Conservation (phyloP, 73 alveolate genomes). For the Paramecium bursaria region DNA sequence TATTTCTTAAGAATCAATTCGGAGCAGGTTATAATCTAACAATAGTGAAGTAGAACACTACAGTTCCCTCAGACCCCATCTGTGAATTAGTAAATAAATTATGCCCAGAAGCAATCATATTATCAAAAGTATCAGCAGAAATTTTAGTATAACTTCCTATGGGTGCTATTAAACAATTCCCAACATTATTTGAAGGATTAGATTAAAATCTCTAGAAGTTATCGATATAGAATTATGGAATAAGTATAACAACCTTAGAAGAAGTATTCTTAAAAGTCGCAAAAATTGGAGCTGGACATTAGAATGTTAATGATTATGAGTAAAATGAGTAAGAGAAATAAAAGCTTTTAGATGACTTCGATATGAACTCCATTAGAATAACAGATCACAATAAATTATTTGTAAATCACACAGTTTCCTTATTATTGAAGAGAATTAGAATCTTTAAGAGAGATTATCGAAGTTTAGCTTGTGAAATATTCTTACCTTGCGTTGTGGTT, state of each 20-base stretch:
- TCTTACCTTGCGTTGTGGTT: constrained; percentile 86
- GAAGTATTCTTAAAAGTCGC: constrained; percentile 97
- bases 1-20: constrained; percentile 88
- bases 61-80: constrained; percentile 61
- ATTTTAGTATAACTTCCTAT: constrained; percentile 71
- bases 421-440: constrained; percentile 80
- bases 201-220: constrained; percentile 70
- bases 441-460: constrained; percentile 85
- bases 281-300: constrained; percentile 32
- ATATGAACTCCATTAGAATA: constrained; percentile 58
- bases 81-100: constrained; percentile 60
- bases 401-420: constrained; percentile 79
- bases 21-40: constrained; percentile 88
- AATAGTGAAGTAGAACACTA: constrained; percentile 65
- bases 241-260: constrained; percentile 96
- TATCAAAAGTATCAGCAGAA: constrained; percentile 80
- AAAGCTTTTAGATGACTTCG: constrained; percentile 56
- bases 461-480: constrained; percentile 86
- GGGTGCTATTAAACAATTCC: constrained; percentile 67
- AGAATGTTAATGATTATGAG: constrained; percentile 16
- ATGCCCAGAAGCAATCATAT: constrained; percentile 61
- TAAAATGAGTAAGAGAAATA: constrained; percentile 3
- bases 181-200: constrained; percentile 71
- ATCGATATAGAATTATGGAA: constrained; percentile 76
- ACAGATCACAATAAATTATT: constrained; percentile 62